Evolutionary conservation across 148 eudicot species (phyloP).

Genomic region (Cornus suecica): DNA sequence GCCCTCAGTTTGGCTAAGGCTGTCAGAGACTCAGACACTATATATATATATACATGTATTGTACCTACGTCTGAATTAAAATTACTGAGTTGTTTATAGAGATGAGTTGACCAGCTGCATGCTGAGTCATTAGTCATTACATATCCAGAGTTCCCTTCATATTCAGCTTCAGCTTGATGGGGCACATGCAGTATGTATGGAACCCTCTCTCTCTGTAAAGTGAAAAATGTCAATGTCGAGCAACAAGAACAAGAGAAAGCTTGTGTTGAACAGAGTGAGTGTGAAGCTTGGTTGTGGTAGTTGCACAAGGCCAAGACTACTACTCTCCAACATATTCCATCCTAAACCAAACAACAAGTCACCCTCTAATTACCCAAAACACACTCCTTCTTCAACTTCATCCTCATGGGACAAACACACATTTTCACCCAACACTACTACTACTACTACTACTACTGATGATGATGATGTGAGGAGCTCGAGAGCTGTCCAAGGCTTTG

Average conservation of each 20-base stretch:
- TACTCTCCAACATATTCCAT: slow-evolving; percentile 44
- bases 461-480: slow-evolving; percentile 22
- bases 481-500: slow-evolving; percentile 45
- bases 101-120: too few species aligned
- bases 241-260: slow-evolving; percentile 19
- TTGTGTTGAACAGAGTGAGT: slow-evolving; percentile 33
- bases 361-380: not conserved
- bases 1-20: too few species aligned
- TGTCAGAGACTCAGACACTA: too few species aligned
- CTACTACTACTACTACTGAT: too few species aligned
- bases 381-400: slow-evolving; percentile 19
- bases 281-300: slow-evolving; percentile 42
- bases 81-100: too few species aligned
- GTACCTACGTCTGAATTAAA: too few species aligned
- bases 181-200: too few species aligned
- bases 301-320: slow-evolving; percentile 39
- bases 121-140: too few species aligned
- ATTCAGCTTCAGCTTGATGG: too few species aligned
- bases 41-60: too few species aligned
- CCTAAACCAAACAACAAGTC: slow-evolving; percentile 25
- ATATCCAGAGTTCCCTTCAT: too few species aligned
- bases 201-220: slow-evolving; percentile 20
- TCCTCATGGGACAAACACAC: slow-evolving; percentile 6
- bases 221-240: too few species aligned
- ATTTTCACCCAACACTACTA: not conserved